phyloP scores from a whole-genome alignment of 768 basidiomycete species.

The Xanthoconium stramineum region DNA sequence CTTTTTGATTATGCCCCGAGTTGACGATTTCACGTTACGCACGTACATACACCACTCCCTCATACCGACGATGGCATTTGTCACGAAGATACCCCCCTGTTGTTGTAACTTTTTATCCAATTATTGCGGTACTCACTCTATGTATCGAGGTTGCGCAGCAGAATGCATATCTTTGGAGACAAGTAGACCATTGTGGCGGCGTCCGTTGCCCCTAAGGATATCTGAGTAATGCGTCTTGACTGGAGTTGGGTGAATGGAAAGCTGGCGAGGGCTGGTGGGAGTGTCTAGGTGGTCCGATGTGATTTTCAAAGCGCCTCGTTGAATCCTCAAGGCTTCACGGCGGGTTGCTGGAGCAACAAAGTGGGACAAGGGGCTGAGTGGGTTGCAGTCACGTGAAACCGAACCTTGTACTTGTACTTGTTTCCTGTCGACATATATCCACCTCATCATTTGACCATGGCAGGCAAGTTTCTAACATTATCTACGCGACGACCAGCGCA shows the following conservation, averaged over 20 bases:
- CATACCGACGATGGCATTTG: slow-evolving; percentile 9
- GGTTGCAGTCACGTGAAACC: slow-evolving; percentile 16
- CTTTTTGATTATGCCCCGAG: slow-evolving; percentile 24
- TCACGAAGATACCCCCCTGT: slow-evolving; percentile 35
- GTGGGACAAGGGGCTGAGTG: background rate
- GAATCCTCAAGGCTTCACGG: slow-evolving; percentile 7
- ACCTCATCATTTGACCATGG: slow-evolving; percentile 6
- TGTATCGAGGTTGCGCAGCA: slow-evolving; percentile 35
- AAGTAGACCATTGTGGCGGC: background rate
- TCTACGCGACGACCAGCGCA: too few species aligned
- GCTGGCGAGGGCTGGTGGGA: too few species aligned
- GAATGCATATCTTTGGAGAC: slow-evolving; percentile 36
- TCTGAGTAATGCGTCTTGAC: too few species aligned
- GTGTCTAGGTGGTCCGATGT: too few species aligned
- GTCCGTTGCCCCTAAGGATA: too few species aligned
- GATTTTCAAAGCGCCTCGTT: background rate
- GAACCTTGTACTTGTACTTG: background rate
- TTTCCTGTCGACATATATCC: background rate
- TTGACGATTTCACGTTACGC: slow-evolving; percentile 33
- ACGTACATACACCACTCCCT: slow-evolving; percentile 9
- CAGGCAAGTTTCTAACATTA: slow-evolving; percentile 7
- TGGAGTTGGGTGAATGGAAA: too few species aligned
- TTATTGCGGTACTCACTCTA: slow-evolving; percentile 26
- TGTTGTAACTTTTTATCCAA: slow-evolving; percentile 28
- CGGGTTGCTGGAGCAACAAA: background rate